Conservation (phyloP, 1,284 basidiomycete genomes). For the Ceratobasidium sp. region DNA sequence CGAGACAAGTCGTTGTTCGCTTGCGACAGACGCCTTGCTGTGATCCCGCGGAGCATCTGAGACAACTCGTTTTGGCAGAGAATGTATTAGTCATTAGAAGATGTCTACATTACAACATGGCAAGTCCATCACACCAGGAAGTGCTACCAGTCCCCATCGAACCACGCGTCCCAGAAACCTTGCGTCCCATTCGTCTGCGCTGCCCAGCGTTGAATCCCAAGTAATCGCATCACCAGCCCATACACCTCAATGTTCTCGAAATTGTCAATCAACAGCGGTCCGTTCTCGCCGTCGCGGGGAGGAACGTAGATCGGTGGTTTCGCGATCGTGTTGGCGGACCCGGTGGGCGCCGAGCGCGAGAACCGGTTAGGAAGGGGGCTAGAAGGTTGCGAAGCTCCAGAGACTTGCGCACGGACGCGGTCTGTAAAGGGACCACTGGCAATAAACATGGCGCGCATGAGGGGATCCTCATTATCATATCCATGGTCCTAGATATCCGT, state of each 20-base stretch:
- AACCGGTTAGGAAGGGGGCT: conserved; percentile 45
- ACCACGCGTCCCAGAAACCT: conserved; percentile 83
- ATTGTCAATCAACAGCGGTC: conserved; percentile 77
- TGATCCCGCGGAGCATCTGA: too few relatives aligned
- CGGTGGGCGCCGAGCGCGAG: conserved; percentile 51
- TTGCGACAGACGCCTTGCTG: too few relatives aligned
- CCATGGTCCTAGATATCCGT: conserved; percentile 71
- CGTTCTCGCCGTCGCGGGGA: conserved; percentile 66
- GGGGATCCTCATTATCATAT: conserved; percentile 77
- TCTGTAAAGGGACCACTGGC: conserved; percentile 85
- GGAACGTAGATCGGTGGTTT: conserved; percentile 35
- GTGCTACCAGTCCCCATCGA: conserved; percentile 51
- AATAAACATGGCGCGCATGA: conserved; percentile 92
- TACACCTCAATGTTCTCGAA: conserved; percentile 89
- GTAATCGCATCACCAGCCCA: conserved; percentile 78
- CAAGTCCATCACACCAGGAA: too few relatives aligned
- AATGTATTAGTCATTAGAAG: background rate
- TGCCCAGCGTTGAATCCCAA: conserved; percentile 69
- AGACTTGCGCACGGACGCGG: conserved; percentile 27
- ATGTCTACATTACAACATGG: background rate
- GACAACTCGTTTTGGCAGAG: background rate
- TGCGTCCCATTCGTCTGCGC: conserved; percentile 79
- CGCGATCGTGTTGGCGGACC: conserved; percentile 15
- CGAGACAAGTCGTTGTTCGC: too few relatives aligned
- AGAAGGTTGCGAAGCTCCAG: conserved; percentile 49